These are phyloP conservation scores for Tephrocybe rancida DNA, from an alignment of 768 basidiomycete genomes.

Conservation along the genomic window DNA sequence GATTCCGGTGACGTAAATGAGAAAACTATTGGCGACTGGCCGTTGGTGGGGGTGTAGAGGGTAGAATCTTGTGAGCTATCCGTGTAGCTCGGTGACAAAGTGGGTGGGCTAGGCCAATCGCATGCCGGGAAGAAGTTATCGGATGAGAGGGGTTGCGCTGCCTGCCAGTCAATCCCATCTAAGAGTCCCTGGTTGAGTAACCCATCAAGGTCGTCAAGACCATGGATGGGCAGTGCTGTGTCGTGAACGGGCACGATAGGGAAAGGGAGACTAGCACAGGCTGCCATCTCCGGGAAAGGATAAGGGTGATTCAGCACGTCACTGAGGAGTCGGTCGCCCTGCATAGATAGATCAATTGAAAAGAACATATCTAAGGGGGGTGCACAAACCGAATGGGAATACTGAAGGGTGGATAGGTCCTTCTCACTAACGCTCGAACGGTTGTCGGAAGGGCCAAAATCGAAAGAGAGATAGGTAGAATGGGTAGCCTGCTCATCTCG, in stretches of 20 bases:
- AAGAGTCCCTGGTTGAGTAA: not conserved
- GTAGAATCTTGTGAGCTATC: constrained; percentile 6
- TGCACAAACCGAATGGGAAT: not conserved
- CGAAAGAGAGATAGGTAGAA: not conserved
- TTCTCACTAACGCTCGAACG: not conserved
- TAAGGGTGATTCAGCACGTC: not conserved
- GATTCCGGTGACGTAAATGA: not conserved
- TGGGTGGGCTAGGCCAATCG: not conserved
- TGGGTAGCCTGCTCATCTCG: not conserved
- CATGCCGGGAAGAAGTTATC: not conserved
- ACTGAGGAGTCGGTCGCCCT: not conserved
- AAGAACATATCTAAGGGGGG: not conserved
- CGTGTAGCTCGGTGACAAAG: constrained; percentile 6
- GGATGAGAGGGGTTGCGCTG: not conserved
- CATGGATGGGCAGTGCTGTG: not conserved
- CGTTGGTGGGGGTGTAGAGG: not conserved
- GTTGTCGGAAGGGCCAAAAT: not conserved
- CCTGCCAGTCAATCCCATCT: not conserved
- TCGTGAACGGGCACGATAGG: not conserved
- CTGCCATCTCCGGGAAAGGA: not conserved
- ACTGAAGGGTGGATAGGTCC: not conserved
- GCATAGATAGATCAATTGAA: not conserved
- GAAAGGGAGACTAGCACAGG: not conserved
- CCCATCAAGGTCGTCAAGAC: not conserved
- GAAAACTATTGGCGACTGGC: not conserved